A percentile compares a stretch with the other conserved stretches of the same genome.
These are phyloP conservation scores for Mycotypha africana DNA, from an alignment of 371 early-diverging fungal genomes.

Conservation along the genomic window DNA sequence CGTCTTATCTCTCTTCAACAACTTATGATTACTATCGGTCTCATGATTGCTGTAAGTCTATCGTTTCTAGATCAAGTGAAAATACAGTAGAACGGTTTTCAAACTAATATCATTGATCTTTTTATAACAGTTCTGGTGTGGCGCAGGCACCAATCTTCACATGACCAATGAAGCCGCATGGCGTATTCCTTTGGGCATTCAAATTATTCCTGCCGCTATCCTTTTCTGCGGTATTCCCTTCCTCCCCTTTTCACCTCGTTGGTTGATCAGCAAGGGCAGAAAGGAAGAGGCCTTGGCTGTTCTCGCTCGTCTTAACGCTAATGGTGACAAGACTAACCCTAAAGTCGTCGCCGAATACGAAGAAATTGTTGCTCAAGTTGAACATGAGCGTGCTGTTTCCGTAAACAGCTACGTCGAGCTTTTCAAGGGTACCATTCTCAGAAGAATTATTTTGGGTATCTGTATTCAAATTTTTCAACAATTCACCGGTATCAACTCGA, in stretches of 20 bases:
- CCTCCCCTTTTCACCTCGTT: constrained; percentile 59
- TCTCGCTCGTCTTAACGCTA: constrained; percentile 70
- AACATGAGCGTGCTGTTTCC: constrained; percentile 62
- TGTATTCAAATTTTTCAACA: constrained; percentile 68
- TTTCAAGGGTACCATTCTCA: constrained; percentile 52
- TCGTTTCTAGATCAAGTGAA: too few relatives aligned
- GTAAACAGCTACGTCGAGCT: constrained; percentile 69
- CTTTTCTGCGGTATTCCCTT: constrained; percentile 43
- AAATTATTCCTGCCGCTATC: constrained; percentile 41
- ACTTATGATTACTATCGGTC: constrained; percentile 40
- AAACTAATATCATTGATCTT: too few relatives aligned
- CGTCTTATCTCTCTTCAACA: constrained; percentile 45
- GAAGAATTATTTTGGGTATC: constrained; percentile 64
- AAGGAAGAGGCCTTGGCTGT: constrained; percentile 76
- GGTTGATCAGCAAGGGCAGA: constrained; percentile 46
- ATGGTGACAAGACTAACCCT: constrained; percentile 47
- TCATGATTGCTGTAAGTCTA: constrained; percentile 47
- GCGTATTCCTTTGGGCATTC: constrained; percentile 49
- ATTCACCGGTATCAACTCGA: constrained; percentile 52
- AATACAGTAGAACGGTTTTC: too few relatives aligned
- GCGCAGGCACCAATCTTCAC: constrained; percentile 29
- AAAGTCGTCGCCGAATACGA: constrained; percentile 70
- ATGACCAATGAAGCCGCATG: constrained; percentile 25
- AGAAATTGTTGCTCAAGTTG: constrained; percentile 66
- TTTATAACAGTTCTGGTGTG: constrained; percentile 49